These are phyloP conservation scores for Alternaria sp. DNA, from an alignment of 2,329 filamentous ascomycete genomes.

Conservation along the genomic window DNA sequence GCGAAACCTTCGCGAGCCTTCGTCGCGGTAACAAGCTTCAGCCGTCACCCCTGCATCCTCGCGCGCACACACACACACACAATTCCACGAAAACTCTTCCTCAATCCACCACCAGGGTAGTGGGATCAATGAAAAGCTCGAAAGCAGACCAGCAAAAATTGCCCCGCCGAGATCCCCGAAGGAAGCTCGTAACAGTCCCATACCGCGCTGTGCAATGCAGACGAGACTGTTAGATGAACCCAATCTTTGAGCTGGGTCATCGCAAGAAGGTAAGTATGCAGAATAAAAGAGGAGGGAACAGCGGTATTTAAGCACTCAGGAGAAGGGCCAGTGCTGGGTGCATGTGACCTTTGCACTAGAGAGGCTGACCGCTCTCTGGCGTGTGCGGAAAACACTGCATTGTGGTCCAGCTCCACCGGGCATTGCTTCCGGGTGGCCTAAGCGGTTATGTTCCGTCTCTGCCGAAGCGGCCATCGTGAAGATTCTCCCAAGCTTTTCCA, in stretches of 20 bases:
- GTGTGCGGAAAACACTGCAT: slow-evolving; percentile 2
- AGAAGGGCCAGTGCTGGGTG: neutral
- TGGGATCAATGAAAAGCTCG: slow-evolving; percentile 48
- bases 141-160: slow-evolving; percentile 39
- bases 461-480: neutral
- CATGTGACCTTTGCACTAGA: neutral
- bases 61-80: neutral
- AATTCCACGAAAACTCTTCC: slow-evolving; percentile 39
- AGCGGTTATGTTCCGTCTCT: neutral
- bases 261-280: slow-evolving; percentile 46
- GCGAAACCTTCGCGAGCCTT: neutral
- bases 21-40: accelerated
- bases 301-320: neutral
- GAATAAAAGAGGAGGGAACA: neutral
- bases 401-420: neutral
- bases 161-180: slow-evolving; percentile 45
- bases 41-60: neutral
- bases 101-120: slow-evolving; percentile 43
- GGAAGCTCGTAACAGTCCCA: slow-evolving; percentile 42
- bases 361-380: neutral
- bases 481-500: neutral
- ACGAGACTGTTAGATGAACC: slow-evolving; percentile 37
- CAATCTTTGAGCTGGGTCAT: slow-evolving; percentile 41
- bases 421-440: neutral
- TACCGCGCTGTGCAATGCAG: slow-evolving; percentile 50